Percentiles rank a stretch among this genome's conserved stretches.
Conservation (phyloP, 352 stramenopile genomes). For the Pythium utonaiense region DNA sequence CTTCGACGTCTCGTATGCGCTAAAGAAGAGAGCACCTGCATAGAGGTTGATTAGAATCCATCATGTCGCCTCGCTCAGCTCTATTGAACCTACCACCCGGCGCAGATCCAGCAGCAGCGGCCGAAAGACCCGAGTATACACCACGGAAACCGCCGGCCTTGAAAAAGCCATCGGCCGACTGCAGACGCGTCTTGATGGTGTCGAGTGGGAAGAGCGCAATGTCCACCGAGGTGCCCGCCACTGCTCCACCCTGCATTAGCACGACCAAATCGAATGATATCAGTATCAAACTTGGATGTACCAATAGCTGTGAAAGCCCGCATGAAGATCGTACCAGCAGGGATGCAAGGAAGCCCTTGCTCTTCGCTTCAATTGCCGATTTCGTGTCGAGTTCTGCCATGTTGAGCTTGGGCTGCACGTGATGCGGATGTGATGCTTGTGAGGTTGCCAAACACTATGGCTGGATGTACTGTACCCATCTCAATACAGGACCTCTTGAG, state of each 20-base stretch:
- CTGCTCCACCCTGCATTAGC: slow-evolving; percentile 78
- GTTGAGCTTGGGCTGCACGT: slow-evolving; percentile 11
- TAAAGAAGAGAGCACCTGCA: slow-evolving; percentile 86
- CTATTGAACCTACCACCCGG: slow-evolving; percentile 72
- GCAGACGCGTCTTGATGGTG: slow-evolving; percentile 98
- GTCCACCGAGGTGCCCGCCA: slow-evolving; percentile 97
- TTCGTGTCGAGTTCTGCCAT: slow-evolving; percentile 21
- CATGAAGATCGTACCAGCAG: slow-evolving; percentile 39
- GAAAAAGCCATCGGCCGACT: slow-evolving; percentile 95
- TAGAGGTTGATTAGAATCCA: not conserved
- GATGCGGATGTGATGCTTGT: slow-evolving; percentile 15
- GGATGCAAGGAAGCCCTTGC: slow-evolving; percentile 61
- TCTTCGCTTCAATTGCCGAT: slow-evolving; percentile 30
- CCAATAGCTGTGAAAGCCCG: not conserved
- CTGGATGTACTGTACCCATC: slow-evolving; percentile 11
- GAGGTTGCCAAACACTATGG: not conserved
- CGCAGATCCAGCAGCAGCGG: slow-evolving; percentile 88
- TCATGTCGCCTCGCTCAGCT: too few species aligned
- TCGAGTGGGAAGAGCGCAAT: slow-evolving; percentile 98
- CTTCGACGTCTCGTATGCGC: slow-evolving; percentile 90
- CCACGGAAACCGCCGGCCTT: slow-evolving; percentile 96
- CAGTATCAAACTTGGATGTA: not conserved
- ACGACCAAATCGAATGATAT: slow-evolving; percentile 2
- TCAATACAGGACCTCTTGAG: slow-evolving; percentile 6
- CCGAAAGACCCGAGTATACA: slow-evolving; percentile 90